A percentile compares a stretch with the other conserved stretches of the same genome.
Evolutionary conservation across 768 basidiomycete species (phyloP).

Genomic region (Termitomyces sp.): DNA sequence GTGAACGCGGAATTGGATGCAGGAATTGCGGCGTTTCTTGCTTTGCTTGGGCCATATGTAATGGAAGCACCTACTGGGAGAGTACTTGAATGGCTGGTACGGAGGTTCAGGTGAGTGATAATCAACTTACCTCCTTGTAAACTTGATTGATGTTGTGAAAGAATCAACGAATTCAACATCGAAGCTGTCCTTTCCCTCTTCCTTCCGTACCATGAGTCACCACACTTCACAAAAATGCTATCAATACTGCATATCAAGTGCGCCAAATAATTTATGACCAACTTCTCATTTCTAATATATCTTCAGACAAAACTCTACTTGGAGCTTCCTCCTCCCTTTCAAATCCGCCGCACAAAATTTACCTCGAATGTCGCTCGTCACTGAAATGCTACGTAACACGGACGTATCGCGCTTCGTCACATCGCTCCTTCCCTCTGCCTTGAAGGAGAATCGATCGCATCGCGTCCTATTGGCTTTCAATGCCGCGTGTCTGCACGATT

Average conservation of each 20-base stretch:
- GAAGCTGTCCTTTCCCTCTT: slow-evolving; percentile 75
- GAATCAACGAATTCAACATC: slow-evolving; percentile 93
- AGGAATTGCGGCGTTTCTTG: slow-evolving; percentile 58
- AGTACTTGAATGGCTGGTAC: slow-evolving; percentile 91
- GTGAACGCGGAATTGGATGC: slow-evolving; percentile 62
- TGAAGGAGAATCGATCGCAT: slow-evolving; percentile 53
- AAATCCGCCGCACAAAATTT: slow-evolving; percentile 76
- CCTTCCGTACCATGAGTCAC: slow-evolving; percentile 92
- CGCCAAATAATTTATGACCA: slow-evolving; percentile 19
- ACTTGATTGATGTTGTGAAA: slow-evolving; percentile 27
- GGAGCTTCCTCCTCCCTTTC: slow-evolving; percentile 70
- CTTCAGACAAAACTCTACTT: slow-evolving; percentile 55
- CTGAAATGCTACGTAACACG: slow-evolving; percentile 68
- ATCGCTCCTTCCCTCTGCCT: slow-evolving; percentile 55
- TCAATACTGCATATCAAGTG: slow-evolving; percentile 80
- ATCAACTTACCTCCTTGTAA: neutral
- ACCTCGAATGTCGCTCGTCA: slow-evolving; percentile 69
- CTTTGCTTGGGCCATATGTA: slow-evolving; percentile 75
- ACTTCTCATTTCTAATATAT: neutral
- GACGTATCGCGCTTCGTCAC: slow-evolving; percentile 74
- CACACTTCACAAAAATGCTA: slow-evolving; percentile 92
- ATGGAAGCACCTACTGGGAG: slow-evolving; percentile 79
- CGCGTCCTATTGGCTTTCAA: slow-evolving; percentile 81
- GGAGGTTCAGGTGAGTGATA: slow-evolving; percentile 75
- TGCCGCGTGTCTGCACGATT: slow-evolving; percentile 75